phyloP scores from a whole-genome alignment of 495 filamentous ascomycete genomes.

The Rhypophila decipiens region DNA sequence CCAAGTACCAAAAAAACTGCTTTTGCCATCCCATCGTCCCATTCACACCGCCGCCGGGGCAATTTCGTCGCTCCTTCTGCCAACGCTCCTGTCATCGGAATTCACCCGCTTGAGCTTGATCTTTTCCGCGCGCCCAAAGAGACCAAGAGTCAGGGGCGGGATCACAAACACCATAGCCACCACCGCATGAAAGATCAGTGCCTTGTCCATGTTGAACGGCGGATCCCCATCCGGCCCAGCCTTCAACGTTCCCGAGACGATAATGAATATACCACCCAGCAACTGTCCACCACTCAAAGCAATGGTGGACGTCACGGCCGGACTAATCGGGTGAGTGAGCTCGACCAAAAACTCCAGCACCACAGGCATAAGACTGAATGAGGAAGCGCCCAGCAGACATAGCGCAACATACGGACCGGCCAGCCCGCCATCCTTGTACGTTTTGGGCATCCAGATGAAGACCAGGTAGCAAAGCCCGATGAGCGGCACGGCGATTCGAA shows the following conservation, averaged over 20 bases:
- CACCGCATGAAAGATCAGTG: conserved; percentile 74
- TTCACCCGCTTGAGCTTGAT: conserved; percentile 50
- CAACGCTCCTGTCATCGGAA: conserved; percentile 21
- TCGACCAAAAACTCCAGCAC: conserved; percentile 83
- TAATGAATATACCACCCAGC: conserved; percentile 74
- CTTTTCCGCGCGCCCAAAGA: conserved; percentile 51
- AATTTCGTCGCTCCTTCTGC: neutral
- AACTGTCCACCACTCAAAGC: conserved; percentile 80
- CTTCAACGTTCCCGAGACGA: conserved; percentile 75
- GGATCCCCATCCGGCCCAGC: conserved; percentile 48
- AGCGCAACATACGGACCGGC: conserved; percentile 66
- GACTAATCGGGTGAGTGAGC: conserved; percentile 78
- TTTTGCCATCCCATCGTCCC: too few relatives aligned
- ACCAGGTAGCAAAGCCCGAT: conserved; percentile 65
- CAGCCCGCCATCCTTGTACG: conserved; percentile 42
- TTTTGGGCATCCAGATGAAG: conserved; percentile 75
- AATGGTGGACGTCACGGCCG: conserved; percentile 75
- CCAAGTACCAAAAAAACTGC: conserved; percentile 7
- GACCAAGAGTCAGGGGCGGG: conserved; percentile 59
- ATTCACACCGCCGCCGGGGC: neutral
- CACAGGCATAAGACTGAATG: conserved; percentile 77
- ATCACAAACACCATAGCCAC: conserved; percentile 59
- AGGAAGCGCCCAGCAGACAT: conserved; percentile 68
- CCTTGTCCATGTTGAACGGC: conserved; percentile 61
- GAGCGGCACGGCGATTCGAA: conserved; percentile 71